A percentile compares a stretch with the other conserved stretches of the same genome.
Evolutionary conservation across 352 stramenopile species (phyloP).

Genomic region (Phytopythium delawarense): DNA sequence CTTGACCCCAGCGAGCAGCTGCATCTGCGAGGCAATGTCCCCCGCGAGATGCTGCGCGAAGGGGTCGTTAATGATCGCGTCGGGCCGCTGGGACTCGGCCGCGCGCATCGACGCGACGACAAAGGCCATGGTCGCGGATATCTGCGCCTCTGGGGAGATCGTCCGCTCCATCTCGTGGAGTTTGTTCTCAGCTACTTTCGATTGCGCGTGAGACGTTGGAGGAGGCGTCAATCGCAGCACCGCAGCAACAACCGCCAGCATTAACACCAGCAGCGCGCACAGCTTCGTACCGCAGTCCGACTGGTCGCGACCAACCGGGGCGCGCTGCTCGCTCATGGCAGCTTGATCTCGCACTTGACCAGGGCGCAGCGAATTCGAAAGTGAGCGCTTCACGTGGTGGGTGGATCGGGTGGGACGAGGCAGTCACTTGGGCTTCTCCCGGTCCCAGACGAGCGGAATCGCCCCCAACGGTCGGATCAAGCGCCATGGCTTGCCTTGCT

Average conservation of each 20-base stretch:
- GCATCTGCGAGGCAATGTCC: constrained; percentile 14
- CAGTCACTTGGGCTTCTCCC: too few relatives aligned
- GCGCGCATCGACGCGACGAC: constrained; percentile 30
- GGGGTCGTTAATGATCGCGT: constrained; percentile 32
- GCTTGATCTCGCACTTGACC: too few relatives aligned
- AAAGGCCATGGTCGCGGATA: constrained; percentile 21
- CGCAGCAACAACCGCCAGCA: background rate
- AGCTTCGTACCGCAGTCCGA: background rate
- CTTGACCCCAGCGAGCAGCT: constrained; percentile 13
- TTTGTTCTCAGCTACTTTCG: background rate
- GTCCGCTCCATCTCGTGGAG: background rate
- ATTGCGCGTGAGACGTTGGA: background rate
- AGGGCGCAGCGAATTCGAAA: too few relatives aligned
- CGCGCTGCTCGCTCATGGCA: background rate
- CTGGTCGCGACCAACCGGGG: background rate
- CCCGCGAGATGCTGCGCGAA: constrained; percentile 28
- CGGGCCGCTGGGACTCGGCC: constrained; percentile 21
- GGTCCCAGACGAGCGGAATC: too few relatives aligned
- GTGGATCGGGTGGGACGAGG: too few relatives aligned
- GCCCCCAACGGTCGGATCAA: too few relatives aligned
- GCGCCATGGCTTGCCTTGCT: too few relatives aligned
- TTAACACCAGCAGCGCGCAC: background rate
- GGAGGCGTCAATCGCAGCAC: background rate
- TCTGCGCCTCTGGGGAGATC: background rate
- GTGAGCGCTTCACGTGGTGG: too few relatives aligned